Evolutionary conservation across 768 basidiomycete genomes (phyloP), one percentile per base, ranked within the genome.

Genomic region (Leccinum longicurvipes): DNA sequence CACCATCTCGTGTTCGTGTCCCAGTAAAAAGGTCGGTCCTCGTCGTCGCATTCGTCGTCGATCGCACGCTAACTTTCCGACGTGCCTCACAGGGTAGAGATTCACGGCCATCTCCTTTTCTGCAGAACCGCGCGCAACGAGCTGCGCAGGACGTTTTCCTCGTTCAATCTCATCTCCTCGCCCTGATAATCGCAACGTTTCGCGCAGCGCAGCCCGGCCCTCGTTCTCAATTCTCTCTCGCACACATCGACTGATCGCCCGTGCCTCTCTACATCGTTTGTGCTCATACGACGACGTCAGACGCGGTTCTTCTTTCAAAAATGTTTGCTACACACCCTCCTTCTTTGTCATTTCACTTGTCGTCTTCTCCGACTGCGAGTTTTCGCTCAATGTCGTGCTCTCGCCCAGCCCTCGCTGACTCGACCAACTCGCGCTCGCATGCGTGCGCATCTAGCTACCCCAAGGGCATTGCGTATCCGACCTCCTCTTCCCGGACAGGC

Each of bases 131-230:
- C 54, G 54, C 62, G 52, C 52, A 59, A 60, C 68, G 64, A 61
- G 53, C 62, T 61, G 62, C 66, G 68, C 68, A 56, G 68, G 68
- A 53, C 68, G 68, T 64, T 41, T 62, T 53, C 46, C 58, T 57
- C 55, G 67, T 66, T 64, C 58, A 46, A 56, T 62, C 51, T 51
- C 60, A 63, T 60, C 57, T 36, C 46, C 51, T 51, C 54, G 28
- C 52, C 58, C 36, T 56, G 60, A 61, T 66, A 58, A 69, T 60
- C 64, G 49, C 68, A 59, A 60, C 66, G 46, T 60, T 63, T 55
- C 34, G 39, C 24, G 49, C 42, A 25, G 10, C 53, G 32, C 34
- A 58, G 46, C 41, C 10, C 49, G 17, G 31, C 47, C 58, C 49
- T 53, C 49, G 25, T 49, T 50, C 50, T 19, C 55, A 55, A 53